phyloP scores from a whole-genome alignment of 2,329 filamentous ascomycete genomes.

The Clathrospora elynae region DNA sequence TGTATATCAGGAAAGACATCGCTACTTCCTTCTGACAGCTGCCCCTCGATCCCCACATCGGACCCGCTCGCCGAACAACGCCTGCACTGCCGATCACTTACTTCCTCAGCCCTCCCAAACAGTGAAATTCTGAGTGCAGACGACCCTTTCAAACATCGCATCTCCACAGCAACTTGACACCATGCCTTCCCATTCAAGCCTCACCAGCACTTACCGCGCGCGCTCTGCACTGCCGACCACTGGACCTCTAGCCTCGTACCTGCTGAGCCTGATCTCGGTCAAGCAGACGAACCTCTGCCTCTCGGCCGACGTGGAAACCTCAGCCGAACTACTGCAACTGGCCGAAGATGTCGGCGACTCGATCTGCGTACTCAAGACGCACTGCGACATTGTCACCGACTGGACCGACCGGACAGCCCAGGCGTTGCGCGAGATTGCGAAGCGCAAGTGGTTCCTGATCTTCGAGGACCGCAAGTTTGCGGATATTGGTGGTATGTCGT shows the following conservation, averaged over 20 bases:
- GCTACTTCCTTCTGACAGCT: too few species aligned
- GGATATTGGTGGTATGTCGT: constrained; percentile 59
- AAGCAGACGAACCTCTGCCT: constrained; percentile 60
- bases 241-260: constrained; percentile 54
- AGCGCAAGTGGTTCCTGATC: constrained; percentile 57
- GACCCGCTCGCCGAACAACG: neutral
- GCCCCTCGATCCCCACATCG: too few species aligned
- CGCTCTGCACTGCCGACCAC: constrained; percentile 52
- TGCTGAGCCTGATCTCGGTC: constrained; percentile 56
- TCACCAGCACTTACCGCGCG: constrained; percentile 53
- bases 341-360: constrained; percentile 64
- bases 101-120: constrained; percentile 1
- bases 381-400: constrained; percentile 66
- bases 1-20: too few species aligned
- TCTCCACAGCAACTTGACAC: constrained; percentile 8
- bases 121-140: neutral
- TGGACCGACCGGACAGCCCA: constrained; percentile 62
- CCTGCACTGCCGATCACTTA: too few species aligned
- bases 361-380: constrained; percentile 65
- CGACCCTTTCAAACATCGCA: constrained; percentile 1
- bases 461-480: constrained; percentile 63
- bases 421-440: constrained; percentile 54
- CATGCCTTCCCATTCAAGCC: constrained; percentile 41
- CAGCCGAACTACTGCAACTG: constrained; percentile 60
- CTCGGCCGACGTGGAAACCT: constrained; percentile 63